Percentiles rank a stretch among this genome's conserved stretches.
Conservation (phyloP, 192 early-diverging fungal species). For the Paraglomus brasilianum region DNA sequence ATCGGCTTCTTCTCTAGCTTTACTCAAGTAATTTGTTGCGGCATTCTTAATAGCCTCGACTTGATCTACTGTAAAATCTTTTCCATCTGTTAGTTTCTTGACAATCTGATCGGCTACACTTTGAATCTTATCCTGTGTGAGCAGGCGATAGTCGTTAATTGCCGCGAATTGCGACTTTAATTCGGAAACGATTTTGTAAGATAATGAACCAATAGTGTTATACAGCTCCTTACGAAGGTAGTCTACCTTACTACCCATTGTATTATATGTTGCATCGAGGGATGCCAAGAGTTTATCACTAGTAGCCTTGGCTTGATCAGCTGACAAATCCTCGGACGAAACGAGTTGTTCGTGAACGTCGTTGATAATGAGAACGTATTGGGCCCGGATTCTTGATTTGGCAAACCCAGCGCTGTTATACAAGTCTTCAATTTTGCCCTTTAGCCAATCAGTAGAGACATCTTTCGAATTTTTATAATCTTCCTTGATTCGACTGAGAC, state of each 20-base stretch:
- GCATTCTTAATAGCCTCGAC: not conserved
- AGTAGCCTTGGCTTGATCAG: not conserved
- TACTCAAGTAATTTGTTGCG: not conserved
- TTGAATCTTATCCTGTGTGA: conserved; percentile 23
- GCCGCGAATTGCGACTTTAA: not conserved
- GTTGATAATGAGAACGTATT: not conserved
- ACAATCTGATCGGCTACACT: conserved; percentile 2
- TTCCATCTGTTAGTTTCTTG: conserved; percentile 15
- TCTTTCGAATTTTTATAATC: not conserved
- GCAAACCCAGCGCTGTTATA: not conserved
- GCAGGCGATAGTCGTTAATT: conserved; percentile 10
- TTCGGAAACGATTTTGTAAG: not conserved
- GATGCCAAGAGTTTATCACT: not conserved
- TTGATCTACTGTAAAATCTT: conserved; percentile 20
- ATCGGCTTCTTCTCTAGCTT: not conserved
- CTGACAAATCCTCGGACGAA: not conserved
- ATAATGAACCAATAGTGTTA: not conserved
- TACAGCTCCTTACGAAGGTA: conserved; percentile 4
- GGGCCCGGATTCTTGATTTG: conserved; percentile 6
- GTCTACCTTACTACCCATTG: not conserved
- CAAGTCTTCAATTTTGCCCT: conserved; percentile 16
- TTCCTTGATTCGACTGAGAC: conserved; percentile 1
- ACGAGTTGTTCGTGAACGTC: not conserved
- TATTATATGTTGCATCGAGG: not conserved
- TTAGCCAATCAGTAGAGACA: conserved; percentile 21